Percentiles rank a stretch among this genome's conserved stretches.
Evolutionary conservation across 148 eudicot genomes (phyloP).

Genomic region (Linanthus parryae): DNA sequence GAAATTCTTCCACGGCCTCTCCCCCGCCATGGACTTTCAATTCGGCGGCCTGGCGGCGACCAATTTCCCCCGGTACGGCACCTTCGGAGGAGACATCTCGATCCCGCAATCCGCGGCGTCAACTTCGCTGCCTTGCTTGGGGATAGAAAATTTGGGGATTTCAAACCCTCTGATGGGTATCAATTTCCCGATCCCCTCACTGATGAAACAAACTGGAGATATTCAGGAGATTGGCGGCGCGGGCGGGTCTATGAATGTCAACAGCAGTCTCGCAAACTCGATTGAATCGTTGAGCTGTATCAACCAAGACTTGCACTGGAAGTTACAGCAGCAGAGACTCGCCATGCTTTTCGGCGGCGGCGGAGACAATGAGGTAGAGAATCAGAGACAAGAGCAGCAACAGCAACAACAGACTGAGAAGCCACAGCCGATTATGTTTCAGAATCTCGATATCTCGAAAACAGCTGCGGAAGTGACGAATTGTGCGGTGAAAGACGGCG

Average conservation of each 20-base stretch:
- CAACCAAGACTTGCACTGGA: conserved; percentile 89
- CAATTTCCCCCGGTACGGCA: too few relatives aligned
- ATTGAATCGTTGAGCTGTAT: conserved; percentile 80
- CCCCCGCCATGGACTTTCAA: conserved; percentile 61
- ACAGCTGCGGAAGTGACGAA: conserved; percentile 1
- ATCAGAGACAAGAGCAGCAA: neutral
- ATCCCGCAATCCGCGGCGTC: too few relatives aligned
- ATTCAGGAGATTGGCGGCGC: conserved; percentile 3
- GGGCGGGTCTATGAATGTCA: conserved; percentile 1
- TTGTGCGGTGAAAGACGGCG: conserved; percentile 19
- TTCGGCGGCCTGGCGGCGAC: conserved; percentile 43
- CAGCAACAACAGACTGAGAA: conserved; percentile 17
- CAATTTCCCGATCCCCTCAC: conserved; percentile 2
- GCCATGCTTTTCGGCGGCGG: conserved; percentile 40
- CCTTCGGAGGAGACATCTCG: too few relatives aligned
- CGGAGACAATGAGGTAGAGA: conserved; percentile 11
- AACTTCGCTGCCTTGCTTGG: conserved; percentile 10
- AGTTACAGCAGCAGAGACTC: conserved; percentile 63
- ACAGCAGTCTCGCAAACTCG: conserved; percentile 4
- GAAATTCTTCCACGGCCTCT: conserved; percentile 39
- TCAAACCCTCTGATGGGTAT: conserved; percentile 1
- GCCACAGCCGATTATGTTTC: conserved; percentile 42
- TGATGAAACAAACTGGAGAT: conserved; percentile 6
- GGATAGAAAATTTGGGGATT: conserved; percentile 3
- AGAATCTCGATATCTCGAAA: conserved; percentile 30